Evolutionary conservation across 2,329 filamentous ascomycete genomes (phyloP).

Genomic region (Ophiostoma novo-ulmi): DNA sequence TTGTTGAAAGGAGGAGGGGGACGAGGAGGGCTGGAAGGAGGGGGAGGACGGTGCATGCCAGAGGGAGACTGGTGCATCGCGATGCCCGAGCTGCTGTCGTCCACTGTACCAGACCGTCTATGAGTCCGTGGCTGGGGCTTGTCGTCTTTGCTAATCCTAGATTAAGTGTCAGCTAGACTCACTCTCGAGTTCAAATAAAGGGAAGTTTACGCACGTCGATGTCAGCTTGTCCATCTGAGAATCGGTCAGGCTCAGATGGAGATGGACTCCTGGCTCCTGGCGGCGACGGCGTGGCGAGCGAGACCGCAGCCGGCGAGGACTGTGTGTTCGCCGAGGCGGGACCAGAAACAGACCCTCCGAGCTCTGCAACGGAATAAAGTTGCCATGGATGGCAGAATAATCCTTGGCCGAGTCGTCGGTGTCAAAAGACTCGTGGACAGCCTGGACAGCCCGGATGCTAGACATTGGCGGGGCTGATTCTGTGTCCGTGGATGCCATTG

Average conservation of each 20-base stretch:
- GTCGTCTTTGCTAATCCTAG: conserved; percentile 19
- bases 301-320: conserved; percentile 29
- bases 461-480: background rate
- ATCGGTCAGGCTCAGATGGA: conserved; percentile 47
- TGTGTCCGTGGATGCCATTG: background rate
- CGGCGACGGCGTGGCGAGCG: conserved; percentile 36
- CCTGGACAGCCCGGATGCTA: background rate
- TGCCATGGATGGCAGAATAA: conserved; percentile 32
- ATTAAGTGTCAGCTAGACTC: background rate
- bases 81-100: background rate
- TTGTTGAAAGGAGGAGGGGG: background rate
- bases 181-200: too few species aligned
- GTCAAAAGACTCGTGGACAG: background rate
- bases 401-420: background rate
- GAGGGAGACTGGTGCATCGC: background rate
- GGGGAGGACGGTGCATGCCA: background rate
- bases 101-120: background rate
- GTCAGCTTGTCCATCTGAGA: conserved; percentile 46
- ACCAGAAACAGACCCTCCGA: conserved; percentile 33
- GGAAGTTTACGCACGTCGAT: conserved; percentile 37
- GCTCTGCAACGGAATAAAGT: conserved; percentile 37
- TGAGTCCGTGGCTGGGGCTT: background rate
- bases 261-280: conserved; percentile 39
- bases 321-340: conserved; percentile 28
- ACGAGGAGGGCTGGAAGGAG: background rate